These are phyloP conservation scores for Chaetomiaceae sp. DNA, from an alignment of 2,329 filamentous ascomycete species.

Conservation along the genomic window DNA sequence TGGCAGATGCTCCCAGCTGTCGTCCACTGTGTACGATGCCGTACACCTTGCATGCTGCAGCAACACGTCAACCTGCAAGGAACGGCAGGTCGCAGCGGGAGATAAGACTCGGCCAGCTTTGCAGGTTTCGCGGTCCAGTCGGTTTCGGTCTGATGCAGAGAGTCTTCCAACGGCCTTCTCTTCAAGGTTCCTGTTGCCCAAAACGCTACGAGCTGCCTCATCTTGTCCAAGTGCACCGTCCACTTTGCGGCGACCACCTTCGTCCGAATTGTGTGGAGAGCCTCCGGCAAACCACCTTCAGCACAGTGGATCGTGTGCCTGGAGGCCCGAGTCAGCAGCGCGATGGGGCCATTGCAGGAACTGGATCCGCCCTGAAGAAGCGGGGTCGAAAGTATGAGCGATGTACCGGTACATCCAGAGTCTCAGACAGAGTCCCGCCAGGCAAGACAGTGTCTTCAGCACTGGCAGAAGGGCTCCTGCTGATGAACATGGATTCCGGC, in stretches of 20 bases:
- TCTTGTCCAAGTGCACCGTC: constrained; percentile 15
- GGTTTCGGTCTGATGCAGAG: too few species aligned
- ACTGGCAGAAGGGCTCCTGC: constrained; percentile 5
- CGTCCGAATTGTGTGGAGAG: constrained; percentile 5
- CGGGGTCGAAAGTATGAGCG: constrained; percentile 5
- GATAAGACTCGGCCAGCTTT: neutral
- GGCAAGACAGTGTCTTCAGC: neutral
- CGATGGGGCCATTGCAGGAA: neutral
- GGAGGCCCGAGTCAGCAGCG: neutral
- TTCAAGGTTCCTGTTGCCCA: neutral
- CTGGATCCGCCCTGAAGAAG: neutral
- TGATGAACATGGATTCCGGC: too few species aligned
- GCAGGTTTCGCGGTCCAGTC: too few species aligned
- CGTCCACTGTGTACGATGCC: constrained; percentile 12
- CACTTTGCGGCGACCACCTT: neutral
- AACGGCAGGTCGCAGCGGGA: constrained; percentile 1
- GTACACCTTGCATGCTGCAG: constrained; percentile 21
- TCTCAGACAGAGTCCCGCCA: neutral
- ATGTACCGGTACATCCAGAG: constrained; percentile 12
- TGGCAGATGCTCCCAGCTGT: neutral
- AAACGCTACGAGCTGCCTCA: constrained; percentile 13
- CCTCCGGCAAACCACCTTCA: constrained; percentile 6
- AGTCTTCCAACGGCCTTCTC: neutral
- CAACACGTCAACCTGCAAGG: constrained; percentile 19
- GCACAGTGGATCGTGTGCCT: neutral